Evolutionary conservation across 495 filamentous ascomycete species (phyloP).

Genomic region (Xylona heveae): DNA sequence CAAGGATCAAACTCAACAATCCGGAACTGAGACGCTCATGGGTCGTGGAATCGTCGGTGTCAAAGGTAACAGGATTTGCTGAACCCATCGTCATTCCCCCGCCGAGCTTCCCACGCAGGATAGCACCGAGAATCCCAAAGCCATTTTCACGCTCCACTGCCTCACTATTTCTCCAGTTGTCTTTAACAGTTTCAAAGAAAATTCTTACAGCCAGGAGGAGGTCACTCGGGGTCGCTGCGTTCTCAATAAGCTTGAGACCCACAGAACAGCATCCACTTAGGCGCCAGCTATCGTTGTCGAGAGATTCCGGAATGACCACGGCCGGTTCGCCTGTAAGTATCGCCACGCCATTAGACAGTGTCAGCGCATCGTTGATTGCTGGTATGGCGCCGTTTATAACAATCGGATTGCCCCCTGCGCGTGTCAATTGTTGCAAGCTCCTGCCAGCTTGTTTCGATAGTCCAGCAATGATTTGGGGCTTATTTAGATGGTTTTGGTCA

Average conservation of each 20-base stretch:
- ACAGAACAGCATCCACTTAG: slow-evolving; percentile 73
- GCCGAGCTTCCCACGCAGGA: slow-evolving; percentile 59
- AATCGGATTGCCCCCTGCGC: slow-evolving; percentile 51
- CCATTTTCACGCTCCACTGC: slow-evolving; percentile 94
- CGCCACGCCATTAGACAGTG: slow-evolving; percentile 53
- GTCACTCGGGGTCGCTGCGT: slow-evolving; percentile 41
- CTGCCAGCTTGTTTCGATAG: slow-evolving; percentile 54
- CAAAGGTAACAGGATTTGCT: slow-evolving; percentile 1
- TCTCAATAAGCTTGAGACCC: slow-evolving; percentile 61
- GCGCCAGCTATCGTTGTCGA: slow-evolving; percentile 87
- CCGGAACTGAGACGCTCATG: slow-evolving; percentile 38
- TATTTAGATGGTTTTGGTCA: slow-evolving; percentile 42
- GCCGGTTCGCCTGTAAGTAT: slow-evolving; percentile 73
- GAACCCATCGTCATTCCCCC: slow-evolving; percentile 18
- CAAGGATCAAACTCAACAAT: slow-evolving; percentile 54
- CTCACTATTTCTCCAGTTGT: slow-evolving; percentile 93
- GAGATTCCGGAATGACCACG: slow-evolving; percentile 49
- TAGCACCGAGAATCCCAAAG: slow-evolving; percentile 63
- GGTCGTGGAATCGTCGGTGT: not conserved
- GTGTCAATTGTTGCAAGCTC: slow-evolving; percentile 48
- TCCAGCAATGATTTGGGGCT: slow-evolving; percentile 51
- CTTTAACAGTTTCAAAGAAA: slow-evolving; percentile 60
- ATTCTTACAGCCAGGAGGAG: slow-evolving; percentile 63
- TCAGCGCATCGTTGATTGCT: slow-evolving; percentile 72
- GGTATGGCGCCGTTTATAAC: slow-evolving; percentile 78